Base-by-base conservation (phyloP, 1,284 basidiomycete species). In the Tilletia caries region DNA sequence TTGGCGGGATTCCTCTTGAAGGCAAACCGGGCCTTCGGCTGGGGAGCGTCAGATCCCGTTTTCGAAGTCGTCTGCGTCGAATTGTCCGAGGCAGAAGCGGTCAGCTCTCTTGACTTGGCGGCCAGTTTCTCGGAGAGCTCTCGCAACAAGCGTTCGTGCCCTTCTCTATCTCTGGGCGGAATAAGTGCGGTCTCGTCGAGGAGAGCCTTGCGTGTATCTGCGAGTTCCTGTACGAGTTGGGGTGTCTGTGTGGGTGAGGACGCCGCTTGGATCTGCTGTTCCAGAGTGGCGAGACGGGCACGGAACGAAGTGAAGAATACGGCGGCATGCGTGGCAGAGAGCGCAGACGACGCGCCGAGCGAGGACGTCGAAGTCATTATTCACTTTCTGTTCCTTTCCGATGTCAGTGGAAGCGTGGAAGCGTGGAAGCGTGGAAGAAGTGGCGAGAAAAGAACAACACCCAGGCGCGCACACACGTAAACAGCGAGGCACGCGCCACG, bases 281-380 rank as follows among this genome's bases (percentile, higher is more conserved):
- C 23, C 52, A 54, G 25, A 29, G 52, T 18, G 13, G 58, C 27
- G 18, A 33, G 29, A 29, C 32, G 58, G 18, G 58, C 33, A 6
- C 58, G 58, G 33, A 62, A 62, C 27, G 29, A n/a, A 29, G 58
- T 62, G 58, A 62, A 62, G 58, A 62, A 62, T 1, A 29, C 18
- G 33, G 58, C 58, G 15, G 58, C 58, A 37, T 62, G 58, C 2
- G 32, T n/a, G 32, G 58, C 58, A 23, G 58, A 62, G 58, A 33
- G 58, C 32, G 32, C 27, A 29, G 58, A 62, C 58, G 58, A 62
- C 10, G 58, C 58, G 32, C 58, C 58, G 13, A 62, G 29, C 6
- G 58, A 62, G 15, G 58, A 33, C 18, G 58, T 62, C 32, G 58
- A 62, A 23, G 58, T 62, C 58, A 62, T 62, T 29, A 33, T 58